A percentile compares a stretch with the other conserved stretches of the same genome.
Conservation (phyloP, 345 rosid species). For the Brassica cretica region DNA sequence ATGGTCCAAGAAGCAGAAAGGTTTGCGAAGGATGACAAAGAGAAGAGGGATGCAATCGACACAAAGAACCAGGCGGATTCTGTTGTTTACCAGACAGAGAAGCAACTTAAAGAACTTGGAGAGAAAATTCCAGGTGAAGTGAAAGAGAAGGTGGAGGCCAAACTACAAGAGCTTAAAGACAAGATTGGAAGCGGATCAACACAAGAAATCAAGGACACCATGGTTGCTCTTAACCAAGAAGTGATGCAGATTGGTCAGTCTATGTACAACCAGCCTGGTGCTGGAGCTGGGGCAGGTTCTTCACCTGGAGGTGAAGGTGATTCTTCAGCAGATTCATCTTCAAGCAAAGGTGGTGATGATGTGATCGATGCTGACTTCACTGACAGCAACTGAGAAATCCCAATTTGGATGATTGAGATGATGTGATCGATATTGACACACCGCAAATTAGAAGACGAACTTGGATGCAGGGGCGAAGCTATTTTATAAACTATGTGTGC, state of each 20-base stretch:
- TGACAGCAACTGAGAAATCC: constrained; percentile 63
- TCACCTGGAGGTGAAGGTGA: constrained; percentile 62
- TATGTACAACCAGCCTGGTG: constrained; percentile 87
- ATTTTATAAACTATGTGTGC: not conserved
- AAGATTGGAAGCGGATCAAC: constrained; percentile 67
- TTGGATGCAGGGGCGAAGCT: not conserved
- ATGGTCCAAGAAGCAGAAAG: constrained; percentile 93
- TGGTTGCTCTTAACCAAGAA: constrained; percentile 90
- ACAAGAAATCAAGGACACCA: constrained; percentile 75
- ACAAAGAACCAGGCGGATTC: constrained; percentile 98
- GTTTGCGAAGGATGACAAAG: constrained; percentile 86
- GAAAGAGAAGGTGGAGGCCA: constrained; percentile 86
- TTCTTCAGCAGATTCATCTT: constrained; percentile 40
- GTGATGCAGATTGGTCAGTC: constrained; percentile 96
- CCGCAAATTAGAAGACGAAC: not conserved
- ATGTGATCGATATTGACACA: not conserved
- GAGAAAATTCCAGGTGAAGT: constrained; percentile 87
- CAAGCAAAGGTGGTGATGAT: constrained; percentile 65
- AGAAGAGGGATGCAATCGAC: constrained; percentile 94
- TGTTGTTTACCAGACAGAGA: constrained; percentile 83
- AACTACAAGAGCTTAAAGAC: constrained; percentile 79
- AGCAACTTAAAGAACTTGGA: constrained; percentile 90
- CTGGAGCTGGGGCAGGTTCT: constrained; percentile 48
- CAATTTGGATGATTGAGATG: not conserved
- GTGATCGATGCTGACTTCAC: constrained; percentile 92